Evolutionary conservation across 225 moss, liverwort and hornwort species (phyloP), one percentile per base, ranked within the genome.

Genomic region (Neckera pumila): DNA sequence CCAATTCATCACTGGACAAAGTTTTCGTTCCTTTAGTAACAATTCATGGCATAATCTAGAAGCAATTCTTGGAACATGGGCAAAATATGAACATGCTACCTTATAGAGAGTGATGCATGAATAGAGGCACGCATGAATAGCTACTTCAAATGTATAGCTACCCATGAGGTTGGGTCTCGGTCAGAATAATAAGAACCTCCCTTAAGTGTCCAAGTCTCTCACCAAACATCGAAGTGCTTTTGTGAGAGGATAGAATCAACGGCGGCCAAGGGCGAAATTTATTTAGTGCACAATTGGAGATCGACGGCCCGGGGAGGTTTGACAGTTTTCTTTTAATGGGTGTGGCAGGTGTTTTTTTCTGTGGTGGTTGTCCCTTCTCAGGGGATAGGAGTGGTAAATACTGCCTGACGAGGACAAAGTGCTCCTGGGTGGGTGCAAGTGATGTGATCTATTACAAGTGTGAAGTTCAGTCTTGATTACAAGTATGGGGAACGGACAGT

Each of bases 391-490:
- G 60, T 14, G 43, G 43, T 42, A 60, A 60, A 27, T 28, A 27
- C n/a, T 80, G 75, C 56, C 20, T 26, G 34, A 88, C 36, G 45
- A 75, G 34, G 63, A 74, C 65, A 43, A 64, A 70, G 36, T 51
- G 86, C 70, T 78, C 28, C 21, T 83, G 63, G 66, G 66, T 23
- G 79, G 14, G 79, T 38, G 84, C 80, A 88, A 86, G 57, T 78
- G 54, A 91, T 49, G 71, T 79, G 78, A 91, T 79, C 49, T 64
- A 76, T 79, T 77, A 84, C 78, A 78, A 79, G 40, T 67, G 38
- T 84, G 88, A 78, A 49, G 84, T 78, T 69, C 84, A 84, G 84
- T 84, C 69, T 80, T 80, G 42, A 85, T 85, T 89, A 85, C 89
- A 79, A 80, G 71, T 31, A 49, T 31, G 62, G 79, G 79, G 62